Evolutionary conservation across 1,139 yeast genomes (phyloP).

Genomic region (Diutina neorugosa): DNA sequence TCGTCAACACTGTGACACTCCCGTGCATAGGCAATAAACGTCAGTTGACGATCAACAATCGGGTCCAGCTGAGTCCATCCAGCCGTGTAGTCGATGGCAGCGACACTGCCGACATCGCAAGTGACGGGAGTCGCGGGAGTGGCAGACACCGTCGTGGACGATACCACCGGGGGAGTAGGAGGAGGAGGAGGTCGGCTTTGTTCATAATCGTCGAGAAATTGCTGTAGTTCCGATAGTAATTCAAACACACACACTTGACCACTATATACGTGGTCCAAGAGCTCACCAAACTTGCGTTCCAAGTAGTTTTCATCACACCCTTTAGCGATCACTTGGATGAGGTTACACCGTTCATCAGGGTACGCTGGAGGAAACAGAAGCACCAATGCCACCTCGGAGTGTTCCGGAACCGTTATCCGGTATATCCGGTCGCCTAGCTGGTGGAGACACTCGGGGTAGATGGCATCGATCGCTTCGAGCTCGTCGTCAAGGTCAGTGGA

Average conservation of each 20-base stretch:
- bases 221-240: conserved; percentile 53
- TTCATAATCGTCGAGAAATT: conserved; percentile 28
- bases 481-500: conserved; percentile 59
- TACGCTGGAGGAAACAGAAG: conserved; percentile 59
- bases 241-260: conserved; percentile 79
- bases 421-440: conserved; percentile 27
- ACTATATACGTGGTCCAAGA: conserved; percentile 35
- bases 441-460: conserved; percentile 53
- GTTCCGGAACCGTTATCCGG: conserved; percentile 50
- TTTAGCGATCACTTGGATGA: conserved; percentile 35
- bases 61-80: conserved; percentile 77
- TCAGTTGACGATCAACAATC: conserved; percentile 70
- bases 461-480: conserved; percentile 73
- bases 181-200: conserved; percentile 8
- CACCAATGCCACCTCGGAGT: conserved; percentile 44
- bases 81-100: conserved; percentile 30
- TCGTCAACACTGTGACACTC: conserved; percentile 51
- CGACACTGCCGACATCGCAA: background rate
- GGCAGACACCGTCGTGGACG: background rate
- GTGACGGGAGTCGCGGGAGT: background rate
- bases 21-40: conserved; percentile 70
- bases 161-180: too few species aligned
- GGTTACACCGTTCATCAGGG: conserved; percentile 52
- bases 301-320: conserved; percentile 31
- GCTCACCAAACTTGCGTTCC: conserved; percentile 30